Base-by-base conservation (phyloP, 805 yeast genomes). In the Metschnikowia corniflorae region DNA sequence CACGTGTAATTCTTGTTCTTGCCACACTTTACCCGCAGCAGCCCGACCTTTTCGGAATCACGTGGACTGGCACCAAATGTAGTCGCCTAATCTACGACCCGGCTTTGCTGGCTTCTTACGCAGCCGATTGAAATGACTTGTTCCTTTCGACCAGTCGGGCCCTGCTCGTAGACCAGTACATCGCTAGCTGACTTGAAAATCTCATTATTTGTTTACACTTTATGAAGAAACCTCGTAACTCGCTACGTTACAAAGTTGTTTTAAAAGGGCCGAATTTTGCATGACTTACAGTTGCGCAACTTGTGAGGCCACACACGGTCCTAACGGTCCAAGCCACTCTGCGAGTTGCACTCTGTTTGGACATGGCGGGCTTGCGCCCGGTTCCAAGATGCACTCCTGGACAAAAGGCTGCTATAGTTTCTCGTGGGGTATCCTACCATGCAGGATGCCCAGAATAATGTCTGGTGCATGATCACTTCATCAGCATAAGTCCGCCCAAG, bases 381-480 rank as follows among this genome's bases (percentile, higher is more conserved):
- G 16, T 16, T 14, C 33, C 21, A 17, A 23, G 26, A n/a, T 23
- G 30, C 29, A 26, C 23, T 25, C 23, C 26, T 10, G 15, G 22
- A 14, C 24, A 14, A 26, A 13, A 16, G 10, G 31, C 16, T 21
- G 13, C 24, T 19, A 14, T 14, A 23, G 22, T 35, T 25, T 26
- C 30, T 31, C 40, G 40, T 36, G 40, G 40, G 40, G 35, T n/a
- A 31, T 3, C 7, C 13, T 24, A 14, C 20, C 19, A 12, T 36
- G 35, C 40, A 36, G 40, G 14, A 31, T 20, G 32, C 39, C 40
- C 35, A 36, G 35, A 36, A 36, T 26, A 22, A 36, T 27, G 22
- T 21, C 12, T 21, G n/a, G 22, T 20, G 9, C 9, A 20, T 6
- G 26, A 13, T 30, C 33, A 30, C 13, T 10, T 5, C 7, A 9